Base-by-base conservation (phyloP, 805 yeast genomes). In the Candida sithepensis region DNA sequence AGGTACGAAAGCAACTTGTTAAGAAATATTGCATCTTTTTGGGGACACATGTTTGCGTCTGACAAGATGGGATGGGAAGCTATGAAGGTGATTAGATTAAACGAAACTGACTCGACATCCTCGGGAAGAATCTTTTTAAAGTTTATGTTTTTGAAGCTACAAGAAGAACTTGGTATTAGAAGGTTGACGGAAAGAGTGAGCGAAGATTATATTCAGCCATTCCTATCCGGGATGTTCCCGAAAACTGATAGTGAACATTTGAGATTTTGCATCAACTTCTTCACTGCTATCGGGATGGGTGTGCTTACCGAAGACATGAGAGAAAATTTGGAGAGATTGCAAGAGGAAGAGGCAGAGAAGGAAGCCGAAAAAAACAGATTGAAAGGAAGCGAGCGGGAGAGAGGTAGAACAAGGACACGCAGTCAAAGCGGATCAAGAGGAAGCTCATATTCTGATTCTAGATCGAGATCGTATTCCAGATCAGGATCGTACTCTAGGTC, bases 221-320 rank as follows among this genome's bases (percentile, higher is more conserved):
- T 56, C 41, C 49, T 85, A 28, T 54, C 50, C 2, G 88, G 88
- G 0, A 54, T 91, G 34, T 87, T 91, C 58, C 97, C 96, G 0
- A 67, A 65, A 1, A 73, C 73, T 46, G 71, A 73, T 5, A 51
- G 60, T 1, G 83, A 80, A 9, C 69, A 78, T 53, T 68, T 84
- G 13, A 72, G 92, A 49, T 92, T 91, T 62, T 77, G 95, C 2
- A 89, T 90, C 61, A 92, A 92, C 61, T 92, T 76, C 63, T 92
- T 92, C 65, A 92, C 97, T 0, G 97, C 97, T 1, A 89, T 92
- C 51, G 95, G 95, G 0, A 64, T 92, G 42, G 97, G 97, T 40
- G 74, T 77, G 2, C 63, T 92, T 48, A 91, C 98, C 0, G 96
- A 88, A 34, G 77, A 70, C 1, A 85, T 91, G 95, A 78, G 98